phyloP scores from a whole-genome alignment of 768 basidiomycete species.

The Naganishia friedmannii region DNA sequence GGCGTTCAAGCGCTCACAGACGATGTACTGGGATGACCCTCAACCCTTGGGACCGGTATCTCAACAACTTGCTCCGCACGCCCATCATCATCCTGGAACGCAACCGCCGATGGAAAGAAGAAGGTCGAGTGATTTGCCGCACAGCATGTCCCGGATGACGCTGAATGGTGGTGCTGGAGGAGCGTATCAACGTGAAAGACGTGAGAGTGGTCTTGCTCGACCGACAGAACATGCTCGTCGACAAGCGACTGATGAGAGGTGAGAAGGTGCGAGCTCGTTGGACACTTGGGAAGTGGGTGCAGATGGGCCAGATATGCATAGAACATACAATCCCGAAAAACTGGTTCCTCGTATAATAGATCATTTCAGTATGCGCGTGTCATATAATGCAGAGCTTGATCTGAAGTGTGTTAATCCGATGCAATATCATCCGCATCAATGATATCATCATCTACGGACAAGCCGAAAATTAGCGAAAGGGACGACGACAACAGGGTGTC shows the following conservation, averaged over 20 bases:
- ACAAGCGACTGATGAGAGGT: neutral
- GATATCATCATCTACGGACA: slow-evolving; percentile 27
- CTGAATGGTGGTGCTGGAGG: slow-evolving; percentile 5
- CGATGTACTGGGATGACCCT: slow-evolving; percentile 51
- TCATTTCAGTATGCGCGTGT: neutral
- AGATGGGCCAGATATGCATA: slow-evolving; percentile 11
- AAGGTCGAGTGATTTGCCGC: slow-evolving; percentile 11
- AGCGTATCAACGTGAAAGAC: neutral
- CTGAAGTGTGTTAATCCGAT: slow-evolving; percentile 18
- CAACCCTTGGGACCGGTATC: slow-evolving; percentile 17
- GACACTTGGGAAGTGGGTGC: neutral
- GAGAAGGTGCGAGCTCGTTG: neutral
- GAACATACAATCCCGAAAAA: neutral
- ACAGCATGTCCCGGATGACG: slow-evolving; percentile 17
- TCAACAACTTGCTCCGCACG: neutral
- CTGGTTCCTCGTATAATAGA: neutral
- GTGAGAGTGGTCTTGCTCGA: neutral
- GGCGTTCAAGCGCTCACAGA: slow-evolving; percentile 40
- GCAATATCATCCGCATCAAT: slow-evolving; percentile 34
- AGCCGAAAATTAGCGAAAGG: neutral
- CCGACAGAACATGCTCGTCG: neutral
- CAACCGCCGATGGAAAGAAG: slow-evolving; percentile 3
- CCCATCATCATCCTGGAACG: neutral
- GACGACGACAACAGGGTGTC: neutral
- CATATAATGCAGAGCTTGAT: neutral